Evolutionary conservation across 768 basidiomycete genomes (phyloP), one percentile per base, ranked within the genome.

Genomic region (Boletus vermiculosoides): DNA sequence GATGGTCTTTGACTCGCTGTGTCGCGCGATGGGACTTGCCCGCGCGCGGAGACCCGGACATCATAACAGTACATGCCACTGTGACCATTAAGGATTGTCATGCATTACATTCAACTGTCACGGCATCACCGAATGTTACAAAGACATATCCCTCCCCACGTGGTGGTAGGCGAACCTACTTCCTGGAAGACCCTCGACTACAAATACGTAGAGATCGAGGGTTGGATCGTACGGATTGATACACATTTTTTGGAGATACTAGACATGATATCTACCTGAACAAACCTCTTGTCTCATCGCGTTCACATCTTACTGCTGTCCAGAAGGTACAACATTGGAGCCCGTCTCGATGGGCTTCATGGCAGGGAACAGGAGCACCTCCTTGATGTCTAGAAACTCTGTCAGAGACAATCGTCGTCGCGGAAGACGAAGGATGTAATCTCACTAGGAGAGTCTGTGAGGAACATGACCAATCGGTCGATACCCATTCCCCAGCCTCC

Each of bases 401-500:
- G 44, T 63, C 33, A 65, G 62, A 53, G 46, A 34, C 11, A 13
- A 30, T 11, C 9, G 3, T 11, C 30, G 4, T 20, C 31, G n/a
- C 15, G 22, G 9, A 30, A 47, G n/a, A 37, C 23, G 23, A 18
- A 15, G 8, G 0, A 20, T 10, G 22, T 15, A 66, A 50, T 20
- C 87, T 64, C 63, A 94, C 92, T 96, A 9, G 86, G 87, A n/a
- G 92, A 95, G 74, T 99, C 87, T 4, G 94, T 96, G 48, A 98
- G 79, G 87, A 98, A 98, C 96, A 98, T 98, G 75, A 98, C 93
- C 39, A 98, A 79, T 58, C 94, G 87, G 70, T 98, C 95, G 63
- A 98, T 90, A 53, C 96, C 95, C 53, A 98, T 80, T 60, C 94
- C 96, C 93, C 94, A 98, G 45, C 96, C 96, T 56, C 94, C 96